Base-by-base conservation (phyloP, 2,329 filamentous ascomycete species). In the Gaeumannomyces tritici region DNA sequence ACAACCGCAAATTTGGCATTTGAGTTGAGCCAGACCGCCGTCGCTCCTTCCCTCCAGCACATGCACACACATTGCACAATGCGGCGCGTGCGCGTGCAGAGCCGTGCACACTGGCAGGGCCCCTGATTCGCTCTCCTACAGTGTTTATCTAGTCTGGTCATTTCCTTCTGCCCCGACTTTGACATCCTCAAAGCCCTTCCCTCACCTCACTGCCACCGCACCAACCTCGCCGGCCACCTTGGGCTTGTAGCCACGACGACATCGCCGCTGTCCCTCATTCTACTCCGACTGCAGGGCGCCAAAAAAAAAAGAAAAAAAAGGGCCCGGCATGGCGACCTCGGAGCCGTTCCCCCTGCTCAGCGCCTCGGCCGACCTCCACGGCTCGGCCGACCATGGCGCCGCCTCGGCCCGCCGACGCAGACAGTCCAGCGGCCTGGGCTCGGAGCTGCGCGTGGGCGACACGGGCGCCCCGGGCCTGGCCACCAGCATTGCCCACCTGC, bases 291-390 rank as follows among this genome's bases (percentile, higher is more conserved):
- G 24, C 21, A 51, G n/a, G 18, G n/a, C 8, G 4, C 2, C 8
- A n/a, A 24, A n/a, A 51, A 47, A 47, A 47, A 21, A 47, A 47
- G 35, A 47, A 47, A 7, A 47, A 47, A 21, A 47, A 47, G 42
- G n/a, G 42, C 42, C 42, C 42, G 42, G 42, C 68, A 81, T 81
- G 79, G 72, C 79, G 55, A 72, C 70, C 63, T 71, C 77, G 64
- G 82, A 85, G 71, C 83, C 83, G 26, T 85, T 85, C 65, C 83
- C 83, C 62, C 74, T 80, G 54, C 76, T 85, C 67, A 81, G 77
- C 71, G 76, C 77, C 60, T 75, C 79, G 60, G 77, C 77, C 65
- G 79, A 83, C 66, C 71, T 80, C 66, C 76, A 77, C 69, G 74
- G 75, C 57, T 69, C 66, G 57, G 69, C 73, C 64, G 54, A 57